Conservation (phyloP, 2,329 filamentous ascomycete species). For the Aspergillus felis region DNA sequence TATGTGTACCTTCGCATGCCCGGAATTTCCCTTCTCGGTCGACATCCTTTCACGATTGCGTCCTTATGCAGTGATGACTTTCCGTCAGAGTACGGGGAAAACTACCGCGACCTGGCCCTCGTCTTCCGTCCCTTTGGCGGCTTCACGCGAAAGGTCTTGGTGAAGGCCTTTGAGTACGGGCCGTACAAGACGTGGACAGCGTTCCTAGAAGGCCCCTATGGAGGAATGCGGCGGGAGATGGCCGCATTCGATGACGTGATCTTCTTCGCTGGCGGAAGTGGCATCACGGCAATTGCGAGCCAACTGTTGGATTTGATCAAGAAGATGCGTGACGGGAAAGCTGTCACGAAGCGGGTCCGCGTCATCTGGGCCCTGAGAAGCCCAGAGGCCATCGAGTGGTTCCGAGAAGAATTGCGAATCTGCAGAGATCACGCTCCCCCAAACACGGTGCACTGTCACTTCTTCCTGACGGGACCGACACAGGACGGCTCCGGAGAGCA, state of each 20-base stretch:
- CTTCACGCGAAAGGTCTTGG: constrained; percentile 81
- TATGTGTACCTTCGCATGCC: constrained; percentile 95
- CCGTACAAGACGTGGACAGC: constrained; percentile 90
- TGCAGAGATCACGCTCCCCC: constrained; percentile 85
- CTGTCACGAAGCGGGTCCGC: constrained; percentile 83
- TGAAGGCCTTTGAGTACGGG: constrained; percentile 77
- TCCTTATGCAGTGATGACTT: constrained; percentile 92
- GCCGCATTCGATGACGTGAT: constrained; percentile 92
- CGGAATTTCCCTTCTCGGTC: constrained; percentile 82
- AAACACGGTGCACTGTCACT: constrained; percentile 86
- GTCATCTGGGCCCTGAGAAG: constrained; percentile 93
- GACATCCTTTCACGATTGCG: constrained; percentile 92
- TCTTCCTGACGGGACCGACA: constrained; percentile 82
- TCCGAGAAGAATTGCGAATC: constrained; percentile 88
- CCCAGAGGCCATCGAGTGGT: constrained; percentile 95
- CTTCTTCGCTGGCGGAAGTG: constrained; percentile 88
- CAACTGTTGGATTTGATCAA: constrained; percentile 93
- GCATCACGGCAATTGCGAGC: constrained; percentile 88
- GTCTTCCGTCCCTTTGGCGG: constrained; percentile 90
- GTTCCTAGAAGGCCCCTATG: constrained; percentile 91
- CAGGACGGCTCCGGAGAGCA: constrained; percentile 48
- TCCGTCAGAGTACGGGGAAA: constrained; percentile 82
- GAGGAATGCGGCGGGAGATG: constrained; percentile 85
- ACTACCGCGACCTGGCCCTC: constrained; percentile 82
- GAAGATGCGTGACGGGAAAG: constrained; percentile 90